Evolutionary conservation across 2,329 filamentous ascomycete genomes (phyloP), one percentile per base, ranked within the genome.

Genomic region (Apiospora marii): DNA sequence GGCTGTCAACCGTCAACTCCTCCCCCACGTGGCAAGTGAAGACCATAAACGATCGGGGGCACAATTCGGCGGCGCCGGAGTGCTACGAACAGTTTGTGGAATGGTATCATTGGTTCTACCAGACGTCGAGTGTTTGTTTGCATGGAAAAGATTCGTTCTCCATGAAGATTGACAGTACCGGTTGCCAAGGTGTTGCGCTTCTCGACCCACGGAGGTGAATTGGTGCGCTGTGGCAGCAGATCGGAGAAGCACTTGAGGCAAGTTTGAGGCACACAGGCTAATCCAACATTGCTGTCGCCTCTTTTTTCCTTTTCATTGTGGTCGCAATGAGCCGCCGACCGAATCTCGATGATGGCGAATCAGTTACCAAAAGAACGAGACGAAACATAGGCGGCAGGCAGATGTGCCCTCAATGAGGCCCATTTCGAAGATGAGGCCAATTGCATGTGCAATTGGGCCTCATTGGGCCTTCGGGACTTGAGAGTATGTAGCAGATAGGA

Each of bases 41-140:
- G 53, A 34, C 27, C 53, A 61, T 16, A 37, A 37, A 37, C 53
- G 30, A 61, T 19, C 30, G 30, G 30, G 24, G 53, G 12, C 30
- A 61, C 53, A 61, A 61, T 61, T 37, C 53, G 53, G 53, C 53
- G 8, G 27, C 53, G 53, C 53, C 53, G 53, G 53, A 34, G 53
- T 61, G 53, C 30, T 37, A 61, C 53, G 53, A 61, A 30, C 14
- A 61, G 53, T 10, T 6, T 12, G 30, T 34, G 30, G 53, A 61
- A 22, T 12, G 51, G 51, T 30, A 30, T 53, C 24, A 53, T 22
- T 37, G 53, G 14, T 61, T 22, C 30, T 22, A 37, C 53, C 7
- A 22, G 30, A 37, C 7, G 16, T 37, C 19, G 34, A 37, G 12
- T 61, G 53, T 61, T 48, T 48, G 46, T 10, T 49, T n/a, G 46